Percentiles rank a stretch among this genome's conserved stretches.
phyloP scores from a whole-genome alignment of 805 yeast species.

The Nadsonia fulvescens region DNA sequence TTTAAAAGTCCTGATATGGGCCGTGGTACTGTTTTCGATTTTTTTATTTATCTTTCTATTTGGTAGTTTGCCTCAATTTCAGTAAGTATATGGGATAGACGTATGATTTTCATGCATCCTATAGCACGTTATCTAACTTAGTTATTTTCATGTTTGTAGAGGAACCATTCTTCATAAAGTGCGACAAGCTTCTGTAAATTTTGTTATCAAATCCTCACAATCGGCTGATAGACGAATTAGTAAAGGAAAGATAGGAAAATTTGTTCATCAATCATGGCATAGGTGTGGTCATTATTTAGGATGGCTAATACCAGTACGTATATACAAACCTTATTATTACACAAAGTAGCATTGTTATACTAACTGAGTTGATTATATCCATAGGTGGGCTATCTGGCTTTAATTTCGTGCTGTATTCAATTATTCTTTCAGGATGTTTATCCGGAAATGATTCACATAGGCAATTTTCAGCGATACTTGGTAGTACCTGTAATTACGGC shows the following conservation, averaged over 20 bases:
- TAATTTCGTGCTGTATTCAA: background rate
- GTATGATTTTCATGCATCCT: background rate
- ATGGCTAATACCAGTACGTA: no score
- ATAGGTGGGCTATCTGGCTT: no score
- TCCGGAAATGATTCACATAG: constrained; percentile 7
- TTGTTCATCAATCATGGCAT: no score
- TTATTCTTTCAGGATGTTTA: constrained; percentile 7
- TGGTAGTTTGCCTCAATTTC: constrained; percentile 19
- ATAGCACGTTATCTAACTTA: background rate
- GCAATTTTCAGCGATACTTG: constrained; percentile 2
- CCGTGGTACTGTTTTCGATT: constrained; percentile 17
- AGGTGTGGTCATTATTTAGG: no score
- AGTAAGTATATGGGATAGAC: constrained; percentile 8
- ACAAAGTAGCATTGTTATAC: no score
- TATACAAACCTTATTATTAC: no score
- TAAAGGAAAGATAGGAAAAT: constrained; percentile 8
- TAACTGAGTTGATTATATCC: no score
- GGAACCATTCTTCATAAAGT: constrained; percentile 11
- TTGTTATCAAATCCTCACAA: constrained; percentile 8
- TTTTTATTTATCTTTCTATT: constrained; percentile 17
- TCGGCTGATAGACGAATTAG: constrained; percentile 7
- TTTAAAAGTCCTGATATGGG: no score
- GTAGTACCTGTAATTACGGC: constrained; percentile 10
- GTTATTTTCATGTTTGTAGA: constrained; percentile 5
- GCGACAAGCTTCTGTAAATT: constrained; percentile 10